Conservation (phyloP, 805 yeast genomes). For the Barnettozyma californica region DNA sequence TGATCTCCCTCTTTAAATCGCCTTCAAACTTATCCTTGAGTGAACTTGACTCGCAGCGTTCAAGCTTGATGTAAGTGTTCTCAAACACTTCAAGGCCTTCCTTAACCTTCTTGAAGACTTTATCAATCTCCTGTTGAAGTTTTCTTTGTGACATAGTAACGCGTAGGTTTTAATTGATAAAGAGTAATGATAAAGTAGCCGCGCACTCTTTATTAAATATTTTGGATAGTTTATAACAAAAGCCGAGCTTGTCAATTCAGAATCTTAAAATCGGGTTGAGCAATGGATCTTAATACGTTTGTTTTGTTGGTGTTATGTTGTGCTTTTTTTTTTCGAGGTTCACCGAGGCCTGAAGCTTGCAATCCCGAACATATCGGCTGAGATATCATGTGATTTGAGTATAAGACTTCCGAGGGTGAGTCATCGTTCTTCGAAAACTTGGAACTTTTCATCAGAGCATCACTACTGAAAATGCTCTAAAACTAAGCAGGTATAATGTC, state of each 20-base stretch:
- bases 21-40: conserved; percentile 91
- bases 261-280: background rate
- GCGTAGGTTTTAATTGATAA: background rate
- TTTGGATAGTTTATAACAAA: too few species aligned
- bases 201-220: too few species aligned
- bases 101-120: conserved; percentile 82
- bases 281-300: background rate
- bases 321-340: background rate
- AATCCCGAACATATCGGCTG: background rate
- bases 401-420: conserved; percentile 2
- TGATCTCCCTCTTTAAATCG: conserved; percentile 91
- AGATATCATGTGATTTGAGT: background rate
- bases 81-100: conserved; percentile 90
- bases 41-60: conserved; percentile 72
- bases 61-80: conserved; percentile 78
- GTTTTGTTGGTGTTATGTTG: background rate
- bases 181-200: background rate
- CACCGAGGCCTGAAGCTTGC: background rate
- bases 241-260: background rate
- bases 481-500: background rate
- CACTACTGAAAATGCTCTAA: background rate
- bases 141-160: conserved; percentile 40
- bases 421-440: background rate
- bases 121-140: conserved; percentile 74
- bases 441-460: background rate